Evolutionary conservation across 2,329 filamentous ascomycete species (phyloP), one percentile per base, ranked within the genome.

Genomic region (Sphaerulina vaccinii): DNA sequence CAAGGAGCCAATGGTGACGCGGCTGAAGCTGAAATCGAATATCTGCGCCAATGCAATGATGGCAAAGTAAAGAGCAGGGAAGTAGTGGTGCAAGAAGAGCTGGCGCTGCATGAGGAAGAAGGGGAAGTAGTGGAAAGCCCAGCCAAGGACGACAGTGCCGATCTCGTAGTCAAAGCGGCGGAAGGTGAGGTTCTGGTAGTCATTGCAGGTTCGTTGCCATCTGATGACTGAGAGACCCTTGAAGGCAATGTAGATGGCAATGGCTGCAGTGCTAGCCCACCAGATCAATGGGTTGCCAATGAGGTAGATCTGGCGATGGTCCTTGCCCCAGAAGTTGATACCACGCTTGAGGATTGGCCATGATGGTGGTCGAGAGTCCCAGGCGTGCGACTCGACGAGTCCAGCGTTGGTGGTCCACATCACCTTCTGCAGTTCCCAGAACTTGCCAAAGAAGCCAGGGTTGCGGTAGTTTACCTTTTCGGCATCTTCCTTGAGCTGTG

Each of bases 361-460:
- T 5, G 90, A 92, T 27, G 84, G 83, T 24, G 93, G 93, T 39
- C 93, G 88, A 40, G 93, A 97, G 70, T 99, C 93, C 93, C 95
- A 99, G 46, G 91, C 90, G 68, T 99, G 93, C 15, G 91, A 96
- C 66, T 99, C 93, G 21, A 93, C 89, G 42, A 99, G 83, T 37
- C 93, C 93, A 24, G 93, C 93, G 68, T 99, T 99, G 29, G 93
- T 99, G 65, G 82, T 90, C 93, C 93, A 99, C 93, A 99, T 99
- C 58, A 99, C 93, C 72, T 88, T 86, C 69, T 99, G 91, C 38
- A 99, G 80, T 74, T 99, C 93, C 83, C 87, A 90, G 77, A 99
- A 99, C 72, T 99, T 99, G 66, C 89, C 90, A 57, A 99, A 85
- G 82, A 99, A 99, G 22, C 92, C 90, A 11, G 92, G 93, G 63